Conservation (phyloP, 306 rosid species). For the Castanea crenata region DNA sequence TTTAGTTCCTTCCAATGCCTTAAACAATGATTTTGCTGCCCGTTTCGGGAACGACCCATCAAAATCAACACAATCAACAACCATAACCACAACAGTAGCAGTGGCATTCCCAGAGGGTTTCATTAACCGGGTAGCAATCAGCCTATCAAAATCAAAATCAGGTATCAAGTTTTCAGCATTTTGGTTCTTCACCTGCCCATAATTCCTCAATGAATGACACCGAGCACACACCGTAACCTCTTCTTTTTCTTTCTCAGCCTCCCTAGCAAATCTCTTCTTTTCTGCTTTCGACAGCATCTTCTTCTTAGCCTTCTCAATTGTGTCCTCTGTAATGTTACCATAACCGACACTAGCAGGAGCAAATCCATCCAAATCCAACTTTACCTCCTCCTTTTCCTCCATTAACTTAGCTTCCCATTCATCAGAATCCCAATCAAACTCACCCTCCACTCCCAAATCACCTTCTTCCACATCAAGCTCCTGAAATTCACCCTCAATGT, state of each 20-base stretch:
- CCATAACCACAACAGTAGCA: slow-evolving; percentile 76
- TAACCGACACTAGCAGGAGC: slow-evolving; percentile 75
- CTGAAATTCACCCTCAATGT: slow-evolving; percentile 27
- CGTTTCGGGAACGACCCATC: slow-evolving; percentile 86
- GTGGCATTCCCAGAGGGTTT: slow-evolving; percentile 66
- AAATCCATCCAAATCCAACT: slow-evolving; percentile 65
- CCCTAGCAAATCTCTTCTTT: slow-evolving; percentile 73
- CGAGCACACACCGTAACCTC: slow-evolving; percentile 90
- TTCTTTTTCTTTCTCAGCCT: slow-evolving; percentile 70
- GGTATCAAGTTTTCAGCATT: slow-evolving; percentile 84
- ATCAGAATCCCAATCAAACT: slow-evolving; percentile 73
- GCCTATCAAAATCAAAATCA: slow-evolving; percentile 85
- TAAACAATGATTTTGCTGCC: slow-evolving; percentile 74
- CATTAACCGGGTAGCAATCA: slow-evolving; percentile 70
- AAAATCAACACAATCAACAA: slow-evolving; percentile 93
- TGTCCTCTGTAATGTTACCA: slow-evolving; percentile 74
- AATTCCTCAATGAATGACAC: slow-evolving; percentile 90
- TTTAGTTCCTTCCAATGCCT: slow-evolving; percentile 50
- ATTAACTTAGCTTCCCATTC: slow-evolving; percentile 64
- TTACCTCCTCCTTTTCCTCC: slow-evolving; percentile 47
- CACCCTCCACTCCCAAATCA: slow-evolving; percentile 32
- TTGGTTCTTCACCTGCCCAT: slow-evolving; percentile 85
- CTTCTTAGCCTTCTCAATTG: slow-evolving; percentile 54
- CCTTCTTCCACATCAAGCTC: slow-evolving; percentile 32
- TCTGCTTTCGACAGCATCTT: slow-evolving; percentile 75